Conservation (phyloP, 2,329 filamentous ascomycete genomes). For the Fusarium algeriense region DNA sequence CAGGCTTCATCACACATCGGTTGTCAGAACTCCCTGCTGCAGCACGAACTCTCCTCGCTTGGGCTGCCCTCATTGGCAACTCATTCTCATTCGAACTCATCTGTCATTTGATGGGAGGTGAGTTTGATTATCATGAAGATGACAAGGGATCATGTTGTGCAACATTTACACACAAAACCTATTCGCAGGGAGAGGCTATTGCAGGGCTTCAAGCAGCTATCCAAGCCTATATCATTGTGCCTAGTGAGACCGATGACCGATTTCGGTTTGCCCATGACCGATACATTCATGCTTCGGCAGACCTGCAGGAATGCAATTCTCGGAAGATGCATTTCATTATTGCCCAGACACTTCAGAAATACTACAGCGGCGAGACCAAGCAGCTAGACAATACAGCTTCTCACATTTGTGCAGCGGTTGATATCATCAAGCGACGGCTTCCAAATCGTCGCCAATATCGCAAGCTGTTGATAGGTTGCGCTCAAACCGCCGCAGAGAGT, state of each 20-base stretch:
- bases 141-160: constrained; percentile 52
- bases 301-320: constrained; percentile 76
- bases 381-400: constrained; percentile 79
- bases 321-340: constrained; percentile 93
- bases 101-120: constrained; percentile 79
- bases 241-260: constrained; percentile 85
- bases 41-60: constrained; percentile 83
- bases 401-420: constrained; percentile 83
- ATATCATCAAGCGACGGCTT: constrained; percentile 78
- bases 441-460: constrained; percentile 74
- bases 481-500: constrained; percentile 81
- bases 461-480: constrained; percentile 82
- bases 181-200: constrained; percentile 76
- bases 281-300: constrained; percentile 80
- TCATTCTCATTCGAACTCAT: constrained; percentile 88
- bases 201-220: constrained; percentile 86
- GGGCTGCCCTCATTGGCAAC: constrained; percentile 85
- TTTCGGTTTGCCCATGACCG: constrained; percentile 92
- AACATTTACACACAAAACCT: constrained; percentile 48
- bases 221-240: constrained; percentile 82
- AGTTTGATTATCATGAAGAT: constrained; percentile 72
- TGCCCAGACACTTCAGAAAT: constrained; percentile 82
- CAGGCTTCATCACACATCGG: constrained; percentile 83
- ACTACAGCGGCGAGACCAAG: constrained; percentile 70
- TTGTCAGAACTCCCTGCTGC: constrained; percentile 80